These are phyloP conservation scores for Scalesia atractyloides DNA, from an alignment of 129 eudicot genomes.

Conservation along the genomic window DNA sequence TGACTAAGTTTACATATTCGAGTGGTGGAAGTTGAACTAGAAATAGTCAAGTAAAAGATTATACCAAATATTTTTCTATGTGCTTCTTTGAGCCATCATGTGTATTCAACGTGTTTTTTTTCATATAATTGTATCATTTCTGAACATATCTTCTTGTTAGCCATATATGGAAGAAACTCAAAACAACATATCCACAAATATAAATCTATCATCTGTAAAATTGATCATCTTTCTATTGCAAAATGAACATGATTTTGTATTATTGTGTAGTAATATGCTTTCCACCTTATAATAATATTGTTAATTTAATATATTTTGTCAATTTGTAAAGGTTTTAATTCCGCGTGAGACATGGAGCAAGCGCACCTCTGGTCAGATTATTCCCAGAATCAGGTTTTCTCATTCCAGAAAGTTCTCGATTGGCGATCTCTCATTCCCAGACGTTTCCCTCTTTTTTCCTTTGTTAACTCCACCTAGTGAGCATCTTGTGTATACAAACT, in stretches of 20 bases:
- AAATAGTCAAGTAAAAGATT: background rate
- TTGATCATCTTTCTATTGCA: background rate
- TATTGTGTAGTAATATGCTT: background rate
- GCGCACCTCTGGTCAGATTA: slow-evolving; percentile 65
- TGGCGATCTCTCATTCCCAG: slow-evolving; percentile 78
- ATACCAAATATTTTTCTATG: background rate
- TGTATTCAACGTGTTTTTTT: background rate
- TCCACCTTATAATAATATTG: background rate
- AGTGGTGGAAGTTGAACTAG: background rate
- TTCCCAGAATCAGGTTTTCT: slow-evolving; percentile 54
- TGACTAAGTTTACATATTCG: background rate
- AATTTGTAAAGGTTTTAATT: slow-evolving; percentile 43
- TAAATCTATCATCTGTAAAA: background rate
- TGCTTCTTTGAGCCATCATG: background rate
- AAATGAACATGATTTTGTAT: slow-evolving; percentile 8
- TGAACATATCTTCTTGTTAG: slow-evolving; percentile 2
- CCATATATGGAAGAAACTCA: background rate
- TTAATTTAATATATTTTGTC: slow-evolving; percentile 7
- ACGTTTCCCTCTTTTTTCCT: slow-evolving; percentile 72
- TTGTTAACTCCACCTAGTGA: slow-evolving; percentile 92
- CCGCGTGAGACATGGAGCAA: slow-evolving; percentile 76
- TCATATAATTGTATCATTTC: background rate
- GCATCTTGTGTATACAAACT: slow-evolving; percentile 48
- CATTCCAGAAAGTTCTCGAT: slow-evolving; percentile 83
- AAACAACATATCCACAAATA: background rate